These are phyloP conservation scores for Yarrowia porcina DNA, from an alignment of 805 yeast species.

Conservation along the genomic window DNA sequence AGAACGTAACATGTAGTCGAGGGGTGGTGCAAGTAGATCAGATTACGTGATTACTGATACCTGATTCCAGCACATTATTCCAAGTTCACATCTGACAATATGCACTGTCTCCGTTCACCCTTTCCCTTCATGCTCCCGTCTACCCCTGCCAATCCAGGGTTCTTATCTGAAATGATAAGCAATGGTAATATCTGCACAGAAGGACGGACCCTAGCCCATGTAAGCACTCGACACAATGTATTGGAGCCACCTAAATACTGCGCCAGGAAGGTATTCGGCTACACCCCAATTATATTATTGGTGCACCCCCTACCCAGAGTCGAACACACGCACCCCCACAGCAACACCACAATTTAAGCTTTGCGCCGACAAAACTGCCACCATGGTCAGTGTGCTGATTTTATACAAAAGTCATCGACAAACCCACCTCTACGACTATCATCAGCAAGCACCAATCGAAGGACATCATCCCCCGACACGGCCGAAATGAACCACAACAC, in stretches of 20 bases:
- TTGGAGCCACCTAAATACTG: background rate
- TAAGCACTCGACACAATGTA: background rate
- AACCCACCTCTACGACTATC: background rate
- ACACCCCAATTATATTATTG: background rate
- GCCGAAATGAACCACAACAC: slow-evolving; percentile 26
- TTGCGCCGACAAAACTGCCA: slow-evolving; percentile 14
- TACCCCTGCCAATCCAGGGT: background rate
- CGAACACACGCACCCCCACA: slow-evolving; percentile 13
- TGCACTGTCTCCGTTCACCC: too few relatives aligned
- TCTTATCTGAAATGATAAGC: background rate
- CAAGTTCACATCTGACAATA: too few relatives aligned
- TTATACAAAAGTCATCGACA: slow-evolving; percentile 21
- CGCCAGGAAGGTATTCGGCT: background rate
- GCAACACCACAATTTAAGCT: background rate
- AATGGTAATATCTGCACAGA: background rate
- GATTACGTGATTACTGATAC: too few relatives aligned
- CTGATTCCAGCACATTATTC: too few relatives aligned
- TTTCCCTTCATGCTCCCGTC: too few relatives aligned
- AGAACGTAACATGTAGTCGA: too few relatives aligned
- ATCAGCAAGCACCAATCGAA: background rate
- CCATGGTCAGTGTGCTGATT: slow-evolving; percentile 21
- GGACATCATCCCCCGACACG: background rate
- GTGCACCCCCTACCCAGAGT: background rate
- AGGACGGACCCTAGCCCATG: background rate
- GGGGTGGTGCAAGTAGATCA: too few relatives aligned